Evolutionary conservation across 768 basidiomycete genomes (phyloP).

Genomic region (Crepidotus variabilis): DNA sequence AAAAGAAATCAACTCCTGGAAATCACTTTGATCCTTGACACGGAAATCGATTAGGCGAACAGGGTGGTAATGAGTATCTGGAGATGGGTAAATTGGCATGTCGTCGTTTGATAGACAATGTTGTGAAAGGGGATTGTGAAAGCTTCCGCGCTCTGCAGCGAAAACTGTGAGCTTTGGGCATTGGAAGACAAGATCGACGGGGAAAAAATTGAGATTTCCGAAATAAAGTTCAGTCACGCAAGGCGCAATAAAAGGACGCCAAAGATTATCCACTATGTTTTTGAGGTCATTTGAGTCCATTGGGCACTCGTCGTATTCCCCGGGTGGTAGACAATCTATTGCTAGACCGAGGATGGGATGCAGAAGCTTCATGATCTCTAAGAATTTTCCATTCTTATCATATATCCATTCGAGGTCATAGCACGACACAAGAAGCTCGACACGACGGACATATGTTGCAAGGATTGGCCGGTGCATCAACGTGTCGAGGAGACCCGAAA

Average conservation of each 20-base stretch:
- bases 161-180: no score
- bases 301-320: neutral
- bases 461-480: neutral
- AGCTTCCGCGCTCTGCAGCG: no score
- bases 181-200: neutral
- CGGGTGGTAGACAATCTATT: neutral
- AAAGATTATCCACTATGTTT: neutral
- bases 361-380: neutral
- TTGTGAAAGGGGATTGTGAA: no score
- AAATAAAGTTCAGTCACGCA: neutral
- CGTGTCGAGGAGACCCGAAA: neutral
- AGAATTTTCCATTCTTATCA: neutral
- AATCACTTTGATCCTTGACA: no score
- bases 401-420: neutral
- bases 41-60: no score
- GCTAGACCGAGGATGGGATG: neutral
- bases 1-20: no score
- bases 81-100: no score
- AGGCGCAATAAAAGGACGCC: neutral
- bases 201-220: neutral
- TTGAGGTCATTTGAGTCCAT: neutral
- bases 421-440: neutral
- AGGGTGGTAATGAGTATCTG: no score
- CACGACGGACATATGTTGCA: neutral
- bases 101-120: no score